phyloP scores from a whole-genome alignment of 768 basidiomycete genomes.

The Auricularia heimuer region DNA sequence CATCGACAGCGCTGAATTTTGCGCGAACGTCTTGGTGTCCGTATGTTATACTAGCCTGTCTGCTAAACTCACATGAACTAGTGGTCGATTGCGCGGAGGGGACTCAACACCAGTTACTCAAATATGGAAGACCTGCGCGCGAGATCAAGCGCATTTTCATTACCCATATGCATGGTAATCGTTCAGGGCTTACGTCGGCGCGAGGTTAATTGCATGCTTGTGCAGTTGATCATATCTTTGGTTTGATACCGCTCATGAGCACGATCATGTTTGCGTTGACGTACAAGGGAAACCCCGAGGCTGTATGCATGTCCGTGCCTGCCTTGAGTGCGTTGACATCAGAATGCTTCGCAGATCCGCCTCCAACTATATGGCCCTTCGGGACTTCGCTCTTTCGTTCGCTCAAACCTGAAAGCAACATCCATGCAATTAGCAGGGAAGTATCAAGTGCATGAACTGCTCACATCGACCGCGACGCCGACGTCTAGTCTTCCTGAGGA shows the following conservation, averaged over 20 bases:
- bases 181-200: background rate
- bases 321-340: background rate
- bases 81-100: slow-evolving; percentile 85
- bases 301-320: no score
- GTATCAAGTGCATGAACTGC: slow-evolving; percentile 73
- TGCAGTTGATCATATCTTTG: slow-evolving; percentile 66
- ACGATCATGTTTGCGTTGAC: slow-evolving; percentile 23
- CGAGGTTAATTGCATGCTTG: background rate
- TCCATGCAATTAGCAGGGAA: slow-evolving; percentile 46
- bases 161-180: slow-evolving; percentile 74
- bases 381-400: slow-evolving; percentile 66
- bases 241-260: slow-evolving; percentile 56
- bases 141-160: slow-evolving; percentile 51
- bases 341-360: slow-evolving; percentile 27
- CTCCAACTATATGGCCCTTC: slow-evolving; percentile 74
- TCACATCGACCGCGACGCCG: slow-evolving; percentile 41
- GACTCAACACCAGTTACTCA: slow-evolving; percentile 27
- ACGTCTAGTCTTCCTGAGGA: slow-evolving; percentile 37
- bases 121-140: no score
- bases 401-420: slow-evolving; percentile 61
- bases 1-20: slow-evolving; percentile 45
- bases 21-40: slow-evolving; percentile 38
- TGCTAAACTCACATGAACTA: slow-evolving; percentile 16
- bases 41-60: slow-evolving; percentile 2
- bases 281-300: no score